Evolutionary conservation across 129 eudicot species (phyloP), one percentile per base, ranked within the genome.

Genomic region (Centella asiatica): DNA sequence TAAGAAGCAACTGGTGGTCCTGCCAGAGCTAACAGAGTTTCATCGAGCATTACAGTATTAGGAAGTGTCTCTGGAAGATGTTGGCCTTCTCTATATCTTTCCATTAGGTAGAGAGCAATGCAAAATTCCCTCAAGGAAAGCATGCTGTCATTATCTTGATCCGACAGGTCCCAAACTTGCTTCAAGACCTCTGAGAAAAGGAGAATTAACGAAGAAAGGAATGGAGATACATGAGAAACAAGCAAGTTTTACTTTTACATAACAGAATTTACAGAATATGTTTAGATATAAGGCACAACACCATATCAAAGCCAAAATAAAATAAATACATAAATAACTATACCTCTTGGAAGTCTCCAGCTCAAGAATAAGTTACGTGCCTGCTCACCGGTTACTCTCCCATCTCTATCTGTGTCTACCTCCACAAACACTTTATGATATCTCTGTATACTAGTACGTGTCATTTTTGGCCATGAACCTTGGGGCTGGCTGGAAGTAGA

Each of bases 271-370:
- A n/a, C n/a, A n/a, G n/a, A n/a, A n/a, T n/a, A 66, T 27, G 57
- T 20, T 37, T 13, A 37, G 12, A 45, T 31, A 29, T 27, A 25
- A 20, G 15, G 46, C 69, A 13, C 0, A 33, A 23, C 20, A 17
- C 2, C 10, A 27, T 23, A 42, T 44, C 23, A 7, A 62, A 45
- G 39, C 5, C 40, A 45, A 28, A 46, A 32, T 9, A 6, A 0
- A 18, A 48, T 20, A 7, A 0, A 48, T 47, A n/a, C 39, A 34
- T 3, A 34, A 27, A 24, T 17, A 24, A 28, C 4, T 9, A 22
- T 79, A 87, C 98, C 98, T 82, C 90, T 79, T 62, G 98, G 98
- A 51, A 92, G 78, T 74, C 87, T 92, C 98, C 98, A 92, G 72
- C 95, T 92, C 74, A 87, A 72, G 71, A 92, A 92, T 36, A 92